Base-by-base conservation (phyloP, 768 basidiomycete species). In the Suillus paluster region DNA sequence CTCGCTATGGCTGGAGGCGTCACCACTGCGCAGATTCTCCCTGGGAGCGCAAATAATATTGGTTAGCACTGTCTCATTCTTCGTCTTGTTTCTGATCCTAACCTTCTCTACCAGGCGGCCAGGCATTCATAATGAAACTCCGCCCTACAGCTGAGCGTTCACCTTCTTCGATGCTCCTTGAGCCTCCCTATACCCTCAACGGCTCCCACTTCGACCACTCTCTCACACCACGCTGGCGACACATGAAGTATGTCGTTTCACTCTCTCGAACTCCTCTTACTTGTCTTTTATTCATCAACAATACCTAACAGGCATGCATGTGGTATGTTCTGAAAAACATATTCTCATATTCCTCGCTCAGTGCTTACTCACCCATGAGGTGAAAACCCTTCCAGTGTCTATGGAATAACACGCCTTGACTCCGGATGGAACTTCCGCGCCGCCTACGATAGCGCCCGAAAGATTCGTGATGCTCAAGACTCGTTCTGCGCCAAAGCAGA, bases 391-490 rank as follows among this genome's bases (percentile, higher is more conserved):
- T 71, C 70, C 8, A 73, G 73, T 10, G 65, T 61, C 6, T 83
- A 86, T 63, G 83, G 84, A 21, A 65, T 72, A 33, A 83, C 77
- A 34, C 85, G 94, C 17, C 90, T 95, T 86, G 94, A 97, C 68
- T 80, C 84, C 0, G 82, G 86, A 64, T 95, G 91, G 88, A 80
- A 87, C 11, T 84, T 92, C 71, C 86, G 94, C 52, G 79, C 84
- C n/a, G 94, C 93, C 10, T 95, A 94, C 69, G 81, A 86, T 45
- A 82, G 88, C 68, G 95, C 93, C 1, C 82, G 84, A 36, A 84
- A 86, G 65, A 73, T 94, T 52, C 90, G 86, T 72, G 74, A 81
- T 12, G 78, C 81, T 30, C 95, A 95, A 70, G 91, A 95, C 66
- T 80, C 73, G 4, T 95, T 85, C 67, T 94, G 93, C 68, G 76